phyloP scores from a whole-genome alignment of 1,139 yeast genomes.

The Geotrichum citri-aurantii region DNA sequence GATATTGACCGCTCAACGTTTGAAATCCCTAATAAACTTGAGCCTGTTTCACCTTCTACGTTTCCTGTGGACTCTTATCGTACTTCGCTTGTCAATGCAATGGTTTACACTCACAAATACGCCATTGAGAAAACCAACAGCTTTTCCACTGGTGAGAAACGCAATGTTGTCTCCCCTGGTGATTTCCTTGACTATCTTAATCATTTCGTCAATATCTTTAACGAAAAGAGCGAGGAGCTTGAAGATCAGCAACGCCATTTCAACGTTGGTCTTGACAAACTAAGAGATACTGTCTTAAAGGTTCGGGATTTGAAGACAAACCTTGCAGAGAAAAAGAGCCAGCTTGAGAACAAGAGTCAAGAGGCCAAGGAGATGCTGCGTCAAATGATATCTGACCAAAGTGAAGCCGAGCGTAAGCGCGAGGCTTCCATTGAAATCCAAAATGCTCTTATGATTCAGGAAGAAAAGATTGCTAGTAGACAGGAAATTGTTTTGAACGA shows the following conservation, averaged over 20 bases:
- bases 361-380: conserved; percentile 71
- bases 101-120: conserved; percentile 45
- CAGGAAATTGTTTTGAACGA: conserved; percentile 54
- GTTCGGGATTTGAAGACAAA: conserved; percentile 56
- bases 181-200: conserved; percentile 50
- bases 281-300: conserved; percentile 70
- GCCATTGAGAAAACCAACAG: conserved; percentile 6
- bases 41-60: conserved; percentile 20
- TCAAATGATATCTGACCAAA: conserved; percentile 79
- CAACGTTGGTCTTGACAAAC: conserved; percentile 64
- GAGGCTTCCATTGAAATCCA: conserved; percentile 81
- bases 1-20: conserved; percentile 51
- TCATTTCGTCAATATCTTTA: conserved; percentile 45
- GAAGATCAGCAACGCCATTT: conserved; percentile 71
- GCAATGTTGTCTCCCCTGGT: conserved; percentile 44
- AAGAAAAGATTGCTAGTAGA: conserved; percentile 53
- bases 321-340: conserved; percentile 50
- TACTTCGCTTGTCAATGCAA: conserved; percentile 45
- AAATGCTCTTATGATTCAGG: conserved; percentile 63
- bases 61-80: conserved; percentile 35
- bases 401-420: conserved; percentile 85
- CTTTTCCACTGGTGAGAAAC: background rate
- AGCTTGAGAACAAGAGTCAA: conserved; percentile 50
- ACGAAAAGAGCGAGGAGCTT: conserved; percentile 43
- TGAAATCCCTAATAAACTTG: conserved; percentile 32